Evolutionary conservation across 805 yeast species (phyloP).

Genomic region (Candida insectorum): DNA sequence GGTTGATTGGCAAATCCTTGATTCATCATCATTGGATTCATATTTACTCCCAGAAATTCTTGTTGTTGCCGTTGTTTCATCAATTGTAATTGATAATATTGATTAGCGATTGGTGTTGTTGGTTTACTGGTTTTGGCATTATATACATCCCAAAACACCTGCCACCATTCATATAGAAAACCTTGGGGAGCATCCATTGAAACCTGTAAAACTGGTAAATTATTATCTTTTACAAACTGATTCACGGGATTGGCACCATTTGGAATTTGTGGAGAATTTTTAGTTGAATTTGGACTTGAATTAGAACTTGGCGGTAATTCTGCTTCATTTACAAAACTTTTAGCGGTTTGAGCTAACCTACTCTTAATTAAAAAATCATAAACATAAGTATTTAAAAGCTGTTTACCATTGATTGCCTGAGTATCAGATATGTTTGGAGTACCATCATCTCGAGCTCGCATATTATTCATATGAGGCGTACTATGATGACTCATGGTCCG

Average conservation of each 20-base stretch:
- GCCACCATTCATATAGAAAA: slow-evolving; percentile 93
- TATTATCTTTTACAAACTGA: slow-evolving; percentile 35
- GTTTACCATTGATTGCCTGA: slow-evolving; percentile 51
- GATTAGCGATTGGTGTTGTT: slow-evolving; percentile 52
- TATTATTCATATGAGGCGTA: slow-evolving; percentile 27
- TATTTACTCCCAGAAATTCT: slow-evolving; percentile 1
- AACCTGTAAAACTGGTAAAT: slow-evolving; percentile 48
- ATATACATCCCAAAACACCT: slow-evolving; percentile 89
- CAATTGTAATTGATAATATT: slow-evolving; percentile 64
- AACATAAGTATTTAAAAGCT: slow-evolving; percentile 74
- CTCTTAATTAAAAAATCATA: slow-evolving; percentile 82
- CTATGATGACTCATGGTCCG: slow-evolving; percentile 38
- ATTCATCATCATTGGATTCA: neutral
- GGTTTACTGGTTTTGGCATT: slow-evolving; percentile 73
- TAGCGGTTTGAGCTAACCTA: slow-evolving; percentile 68
- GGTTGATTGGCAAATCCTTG: neutral
- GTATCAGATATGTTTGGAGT: slow-evolving; percentile 25
- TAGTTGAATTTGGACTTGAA: slow-evolving; percentile 5
- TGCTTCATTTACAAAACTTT: slow-evolving; percentile 71
- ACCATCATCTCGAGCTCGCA: slow-evolving; percentile 1
- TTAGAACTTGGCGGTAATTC: slow-evolving; percentile 44
- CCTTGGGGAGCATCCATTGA: slow-evolving; percentile 84
- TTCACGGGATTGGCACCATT: slow-evolving; percentile 10
- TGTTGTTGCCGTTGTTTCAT: slow-evolving; percentile 60
- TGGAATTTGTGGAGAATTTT: slow-evolving; percentile 16